Base-by-base conservation (phyloP, 768 basidiomycete genomes). In the Trametopsis cervina region DNA sequence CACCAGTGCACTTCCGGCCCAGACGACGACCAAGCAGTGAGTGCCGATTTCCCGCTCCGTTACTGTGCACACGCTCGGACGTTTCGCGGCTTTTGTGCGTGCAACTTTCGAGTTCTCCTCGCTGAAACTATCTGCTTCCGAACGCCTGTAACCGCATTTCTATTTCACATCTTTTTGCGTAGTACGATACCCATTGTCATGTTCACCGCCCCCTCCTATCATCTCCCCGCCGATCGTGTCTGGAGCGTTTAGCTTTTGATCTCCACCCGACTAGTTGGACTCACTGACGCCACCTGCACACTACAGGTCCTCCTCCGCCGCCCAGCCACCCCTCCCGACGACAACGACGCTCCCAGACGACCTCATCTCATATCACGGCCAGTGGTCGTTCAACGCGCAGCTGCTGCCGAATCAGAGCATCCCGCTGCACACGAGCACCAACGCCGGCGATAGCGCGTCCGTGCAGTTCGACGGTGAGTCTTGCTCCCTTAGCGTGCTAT, bases 351-450 rank as follows among this genome's bases (percentile, higher is more conserved):
- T 83, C 18, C 59, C 73, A 47, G 75, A 80, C 54, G 66, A 65
- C 24, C 58, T 63, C 20, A 67, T 83, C 43, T 65, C 70, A 1
- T 85, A 77, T 57, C 59, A 58, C 46, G 83, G 85, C 6, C 61
- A 63, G 7, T 89, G 85, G 85, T 68, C 65, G 23, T 67, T 61
- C 44, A 21, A 46, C 11, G 41, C 54, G 4, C 49, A 55, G 17
- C 54, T 63, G 15, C 53, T 60, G 9, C 54, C 64, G 4, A 57
- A 54, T 21, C 39, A 53, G 20, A 57, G 52, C 35, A 46, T 44
- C 18, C 58, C 59, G 10, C 64, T 61, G 54, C 60, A 67, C 45
- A 53, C 54, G 23, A 63, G 69, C 15, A 66, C 55, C 13, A 67
- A 66, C 33, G 60, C 63, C 18, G 80, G 77, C 29, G 80, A 82